Conservation (phyloP, 2,329 filamentous ascomycete genomes). For the Fusarium torulosum region DNA sequence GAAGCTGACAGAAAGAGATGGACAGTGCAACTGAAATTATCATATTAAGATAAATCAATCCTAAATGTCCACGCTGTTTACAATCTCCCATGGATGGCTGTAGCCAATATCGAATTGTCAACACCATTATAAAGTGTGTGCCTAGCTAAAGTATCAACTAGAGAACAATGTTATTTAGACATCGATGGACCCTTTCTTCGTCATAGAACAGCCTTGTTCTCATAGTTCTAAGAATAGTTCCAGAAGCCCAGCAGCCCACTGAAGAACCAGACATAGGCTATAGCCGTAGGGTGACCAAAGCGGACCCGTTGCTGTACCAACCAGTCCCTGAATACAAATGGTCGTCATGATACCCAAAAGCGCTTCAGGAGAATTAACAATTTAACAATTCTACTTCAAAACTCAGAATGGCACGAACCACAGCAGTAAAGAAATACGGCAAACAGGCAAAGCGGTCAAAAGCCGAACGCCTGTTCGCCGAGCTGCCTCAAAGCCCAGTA, state of each 20-base stretch:
- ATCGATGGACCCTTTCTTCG: too few species aligned
- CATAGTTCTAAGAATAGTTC: conserved; percentile 2
- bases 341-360: conserved; percentile 7
- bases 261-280: background rate
- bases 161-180: background rate
- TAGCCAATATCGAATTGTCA: too few species aligned
- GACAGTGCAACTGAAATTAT: too few species aligned
- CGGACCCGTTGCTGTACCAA: conserved; percentile 45
- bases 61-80: too few species aligned
- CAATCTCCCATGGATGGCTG: too few species aligned
- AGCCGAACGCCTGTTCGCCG: conserved; percentile 63
- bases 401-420: conserved; percentile 60
- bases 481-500: conserved; percentile 64
- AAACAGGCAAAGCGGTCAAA: conserved; percentile 62
- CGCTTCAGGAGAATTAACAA: background rate
- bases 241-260: conserved; percentile 4
- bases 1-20: background rate
- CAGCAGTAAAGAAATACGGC: conserved; percentile 63
- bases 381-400: background rate
- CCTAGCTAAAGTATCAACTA: too few species aligned
- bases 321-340: conserved; percentile 20
- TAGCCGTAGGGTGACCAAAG: background rate
- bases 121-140: too few species aligned
- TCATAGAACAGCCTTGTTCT: background rate
- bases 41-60: too few species aligned